Evolutionary conservation across 768 basidiomycete species (phyloP), one percentile per base, ranked within the genome.

Genomic region (Rhizopogon vesiculosus): DNA sequence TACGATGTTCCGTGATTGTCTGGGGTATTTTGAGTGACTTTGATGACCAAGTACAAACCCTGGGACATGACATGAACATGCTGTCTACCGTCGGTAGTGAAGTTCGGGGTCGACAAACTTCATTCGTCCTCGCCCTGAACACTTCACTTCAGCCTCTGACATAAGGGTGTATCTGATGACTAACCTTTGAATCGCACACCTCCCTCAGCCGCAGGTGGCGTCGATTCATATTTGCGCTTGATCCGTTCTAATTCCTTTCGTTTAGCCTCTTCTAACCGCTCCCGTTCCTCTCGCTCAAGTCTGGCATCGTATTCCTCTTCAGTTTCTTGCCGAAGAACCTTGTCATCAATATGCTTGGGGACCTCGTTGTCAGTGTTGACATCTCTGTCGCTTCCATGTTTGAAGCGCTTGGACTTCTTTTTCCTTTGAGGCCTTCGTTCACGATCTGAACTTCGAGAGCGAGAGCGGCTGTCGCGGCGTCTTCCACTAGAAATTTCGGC

Each of bases 261-360:
- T 57, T 75, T 75, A 39, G 72, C 75, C 7, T 70, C 74, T 59
- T 77, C 82, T 0, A 81, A 53, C 43, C 86, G 74, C 61, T 85
- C 83, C 12, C 75, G 76, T 68, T 89, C 87, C 64, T 88, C 84
- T 41, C 82, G 72, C 64, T 88, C 86, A 48, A 89, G 67, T 35
- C 84, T 73, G 1, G 79, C 79, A 61, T 87, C 87, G 58, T 90
- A 88, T 64, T 87, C 85, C 66, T 87, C 88, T 60, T 86, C 83
- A 0, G 85, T 87, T 66, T 89, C 87, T 58, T 71, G 67, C 39
- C 53, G 55, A 25, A 65, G 56, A 3, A 39, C 50, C 3, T 59
- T 57, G 42, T 42, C 42, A 5, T 49, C 53, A 13, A 40, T 33
- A n/a, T 13, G 42, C 35, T 13, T 56, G 51, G 41, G 44, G 45